Evolutionary conservation across 768 basidiomycete species (phyloP).

Genomic region (Serendipita vermifera): DNA sequence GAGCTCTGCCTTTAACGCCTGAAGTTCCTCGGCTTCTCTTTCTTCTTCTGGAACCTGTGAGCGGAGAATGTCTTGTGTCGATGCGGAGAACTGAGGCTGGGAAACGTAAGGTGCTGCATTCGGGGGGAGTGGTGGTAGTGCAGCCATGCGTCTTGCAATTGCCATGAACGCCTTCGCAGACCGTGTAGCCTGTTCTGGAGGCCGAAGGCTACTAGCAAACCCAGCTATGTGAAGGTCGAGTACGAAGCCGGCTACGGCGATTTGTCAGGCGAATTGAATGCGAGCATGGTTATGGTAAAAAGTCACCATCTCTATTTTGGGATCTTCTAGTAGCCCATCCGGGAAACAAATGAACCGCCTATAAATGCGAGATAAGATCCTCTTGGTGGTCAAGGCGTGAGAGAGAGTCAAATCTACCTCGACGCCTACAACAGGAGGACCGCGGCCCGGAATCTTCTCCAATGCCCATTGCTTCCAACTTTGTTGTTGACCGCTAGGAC

Average conservation of each 20-base stretch:
- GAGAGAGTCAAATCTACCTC: slow-evolving; percentile 15
- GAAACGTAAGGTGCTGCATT: slow-evolving; percentile 18
- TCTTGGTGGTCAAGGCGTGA: slow-evolving; percentile 16
- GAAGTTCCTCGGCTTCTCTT: slow-evolving; percentile 42
- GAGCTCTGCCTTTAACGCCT: slow-evolving; percentile 28
- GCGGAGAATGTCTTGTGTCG: slow-evolving; percentile 40
- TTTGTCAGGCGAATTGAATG: not conserved
- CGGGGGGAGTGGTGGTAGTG: slow-evolving; percentile 45
- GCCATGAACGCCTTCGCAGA: slow-evolving; percentile 65
- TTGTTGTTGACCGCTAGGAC: slow-evolving; percentile 22
- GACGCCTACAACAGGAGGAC: slow-evolving; percentile 15
- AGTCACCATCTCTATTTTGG: slow-evolving; percentile 18
- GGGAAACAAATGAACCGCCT: slow-evolving; percentile 54
- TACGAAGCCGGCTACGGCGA: not conserved
- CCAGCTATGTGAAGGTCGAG: slow-evolving; percentile 30
- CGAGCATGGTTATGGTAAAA: not conserved
- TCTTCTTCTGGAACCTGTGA: slow-evolving; percentile 50
- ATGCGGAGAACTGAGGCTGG: slow-evolving; percentile 17
- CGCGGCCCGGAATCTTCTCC: slow-evolving; percentile 34
- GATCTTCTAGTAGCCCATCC: slow-evolving; percentile 50
- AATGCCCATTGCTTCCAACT: slow-evolving; percentile 54
- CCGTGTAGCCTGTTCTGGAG: slow-evolving; percentile 49
- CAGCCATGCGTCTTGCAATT: slow-evolving; percentile 65
- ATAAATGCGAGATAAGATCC: slow-evolving; percentile 22
- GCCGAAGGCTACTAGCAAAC: slow-evolving; percentile 49